Conservation (phyloP, 192 early-diverging fungal species). For the Mortierella antarctica region DNA sequence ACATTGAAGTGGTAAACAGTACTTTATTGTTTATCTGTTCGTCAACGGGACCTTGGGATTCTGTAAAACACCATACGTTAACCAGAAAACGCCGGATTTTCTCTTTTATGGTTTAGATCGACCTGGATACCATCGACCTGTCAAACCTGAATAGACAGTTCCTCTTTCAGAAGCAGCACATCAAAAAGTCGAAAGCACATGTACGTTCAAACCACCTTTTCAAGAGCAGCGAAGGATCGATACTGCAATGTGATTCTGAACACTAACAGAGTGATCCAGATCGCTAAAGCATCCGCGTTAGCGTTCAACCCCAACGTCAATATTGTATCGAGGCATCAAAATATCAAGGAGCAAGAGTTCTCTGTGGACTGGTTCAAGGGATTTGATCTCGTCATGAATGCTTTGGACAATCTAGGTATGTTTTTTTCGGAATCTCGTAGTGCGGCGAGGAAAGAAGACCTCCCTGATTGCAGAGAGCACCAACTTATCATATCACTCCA, state of each 20-base stretch:
- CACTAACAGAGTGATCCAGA: slow-evolving; percentile 32
- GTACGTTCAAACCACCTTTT: slow-evolving; percentile 54
- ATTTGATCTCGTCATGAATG: slow-evolving; percentile 95
- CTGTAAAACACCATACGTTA: too few relatives aligned
- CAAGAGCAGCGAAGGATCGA: neutral
- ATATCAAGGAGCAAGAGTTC: slow-evolving; percentile 90
- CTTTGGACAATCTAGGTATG: slow-evolving; percentile 93
- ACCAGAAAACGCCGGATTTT: neutral
- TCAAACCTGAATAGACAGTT: slow-evolving; percentile 99
- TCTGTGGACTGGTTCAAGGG: slow-evolving; percentile 87
- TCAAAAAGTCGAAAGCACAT: slow-evolving; percentile 91
- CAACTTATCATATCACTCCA: too few relatives aligned
- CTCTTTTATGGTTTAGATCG: slow-evolving; percentile 67
- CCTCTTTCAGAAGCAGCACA: slow-evolving; percentile 94
- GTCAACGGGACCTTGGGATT: neutral
- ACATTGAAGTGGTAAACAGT: slow-evolving; percentile 76
- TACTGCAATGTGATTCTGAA: neutral
- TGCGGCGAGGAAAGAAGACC: too few relatives aligned
- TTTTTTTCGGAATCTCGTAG: neutral
- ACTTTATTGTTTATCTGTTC: neutral
- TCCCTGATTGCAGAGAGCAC: too few relatives aligned
- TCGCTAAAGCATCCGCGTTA: slow-evolving; percentile 86
- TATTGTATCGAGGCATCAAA: slow-evolving; percentile 82
- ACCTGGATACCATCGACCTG: slow-evolving; percentile 98
- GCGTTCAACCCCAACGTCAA: slow-evolving; percentile 86